Base-by-base conservation (phyloP, 768 basidiomycete species). In the Lanmaoa pseudosensibilis region DNA sequence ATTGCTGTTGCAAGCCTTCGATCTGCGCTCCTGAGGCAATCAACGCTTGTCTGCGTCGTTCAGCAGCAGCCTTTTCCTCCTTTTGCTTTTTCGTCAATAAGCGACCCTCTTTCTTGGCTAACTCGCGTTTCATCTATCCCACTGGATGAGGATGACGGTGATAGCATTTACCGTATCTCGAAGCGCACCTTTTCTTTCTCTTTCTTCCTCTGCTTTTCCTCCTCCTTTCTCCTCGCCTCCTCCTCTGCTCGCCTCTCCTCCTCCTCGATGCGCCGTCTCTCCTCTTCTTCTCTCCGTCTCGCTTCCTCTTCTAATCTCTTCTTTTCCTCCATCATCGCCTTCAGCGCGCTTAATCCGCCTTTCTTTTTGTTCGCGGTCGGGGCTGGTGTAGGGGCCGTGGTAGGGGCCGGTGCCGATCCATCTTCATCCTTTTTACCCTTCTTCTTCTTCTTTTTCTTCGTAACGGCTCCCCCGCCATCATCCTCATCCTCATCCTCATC, bases 31-130 rank as follows among this genome's bases (percentile, higher is more conserved):
- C 94, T 36, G 91, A 89, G 19, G 91, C 88, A 48, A 98, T 79
- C 50, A 98, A 82, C 2, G 96, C 95, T 69, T 96, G 85, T 69
- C 86, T 90, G 54, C 94, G 87, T 32, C 92, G 84, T 71, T 98
- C 95, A 3, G 93, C 94, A 61, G 86, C 89, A 21, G 90, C 90
- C 63, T 82, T 87, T 70, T 98, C 95, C 67, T 92, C 90, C 73
- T 94, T 96, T 72, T 98, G 95, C 74, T 95, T 97, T 73, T 96
- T 94, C n/a, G 96, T 98, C 48, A 98, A 80, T 25, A 96, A 76
- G 45, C 90, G 84, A 23, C 97, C 97, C 75, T 98, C 95, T 71
- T 94, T 96, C 81, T 90, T 93, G 15, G 90, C 87, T 50, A 89
- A 70, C 64, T 97, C 95, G 50, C 85, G 86, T 73, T 96, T 97